Evolutionary conservation across 768 basidiomycete genomes (phyloP), one percentile per base, ranked within the genome.

Genomic region (Baorangia bicolor): DNA sequence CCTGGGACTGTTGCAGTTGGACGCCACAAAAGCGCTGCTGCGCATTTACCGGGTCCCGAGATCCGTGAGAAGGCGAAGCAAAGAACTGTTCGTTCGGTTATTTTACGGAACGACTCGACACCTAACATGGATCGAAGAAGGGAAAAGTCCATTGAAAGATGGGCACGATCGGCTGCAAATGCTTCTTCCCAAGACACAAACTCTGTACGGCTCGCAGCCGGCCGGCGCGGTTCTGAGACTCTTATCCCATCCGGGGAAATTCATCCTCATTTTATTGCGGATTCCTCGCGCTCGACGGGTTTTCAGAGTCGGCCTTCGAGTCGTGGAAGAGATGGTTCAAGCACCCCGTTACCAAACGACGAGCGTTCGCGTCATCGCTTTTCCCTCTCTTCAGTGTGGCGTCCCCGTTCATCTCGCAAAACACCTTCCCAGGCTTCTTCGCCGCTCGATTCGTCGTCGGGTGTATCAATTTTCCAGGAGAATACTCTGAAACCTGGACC

Each of bases 121-220:
- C 28, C 66, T 8, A 62, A 58, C 53, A 52, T 65, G 39, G 54
- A 45, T 33, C 62, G 61, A 28, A 63, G 67, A 59, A 65, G 68
- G 56, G 65, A 71, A 35, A 64, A 61, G 47, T 73, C 70, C 4
- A 71, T 72, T 31, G 70, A 71, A 55, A 63, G 68, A 58, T 73
- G 72, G 72, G 72, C 68, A 34, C 64, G 65, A 42, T 62, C 61
- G 18, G 57, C 69, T 30, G 61, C 62, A 28, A 68, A 59, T 33
- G 55, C 44, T 46, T 56, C 55, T 47, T 59, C 67, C 42, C 68
- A 50, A 46, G 65, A 60, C 38, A 41, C 46, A 11, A 56, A 54
- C 43, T 55, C 64, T 49, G 45, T 38, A 34, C 45, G 51, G 39
- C 38, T 55, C n/a, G 41, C 49, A 41, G 33, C 45, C 4, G 31